phyloP scores from a whole-genome alignment of 805 yeast genomes.

The Suhomyces faveliae region DNA sequence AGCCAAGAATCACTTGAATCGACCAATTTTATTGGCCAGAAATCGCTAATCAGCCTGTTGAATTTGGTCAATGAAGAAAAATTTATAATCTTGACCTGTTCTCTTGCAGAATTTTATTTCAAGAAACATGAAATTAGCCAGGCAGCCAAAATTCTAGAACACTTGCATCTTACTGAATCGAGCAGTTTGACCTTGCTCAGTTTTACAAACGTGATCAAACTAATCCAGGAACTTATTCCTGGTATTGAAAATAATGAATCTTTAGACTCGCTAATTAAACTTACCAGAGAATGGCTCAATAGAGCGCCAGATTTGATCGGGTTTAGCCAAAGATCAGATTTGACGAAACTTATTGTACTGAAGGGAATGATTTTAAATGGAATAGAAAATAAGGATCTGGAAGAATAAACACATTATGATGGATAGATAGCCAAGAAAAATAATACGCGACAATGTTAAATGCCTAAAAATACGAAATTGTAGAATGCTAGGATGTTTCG shows the following conservation, averaged over 20 bases:
- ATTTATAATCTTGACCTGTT: constrained; percentile 29
- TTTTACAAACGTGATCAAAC: constrained; percentile 31
- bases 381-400: constrained; percentile 11
- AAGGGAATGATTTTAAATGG: constrained; percentile 36
- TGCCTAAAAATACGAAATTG: background rate
- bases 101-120: constrained; percentile 24
- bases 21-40: constrained; percentile 10
- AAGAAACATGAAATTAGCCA: constrained; percentile 17
- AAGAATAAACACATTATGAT: constrained; percentile 1
- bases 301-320: constrained; percentile 20
- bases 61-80: constrained; percentile 35
- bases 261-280: constrained; percentile 28
- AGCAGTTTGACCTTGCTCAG: constrained; percentile 28
- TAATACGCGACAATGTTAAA: background rate
- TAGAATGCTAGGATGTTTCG: background rate
- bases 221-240: constrained; percentile 17
- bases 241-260: constrained; percentile 20
- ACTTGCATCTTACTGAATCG: constrained; percentile 18
- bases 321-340: constrained; percentile 21
- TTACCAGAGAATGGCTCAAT: constrained; percentile 31
- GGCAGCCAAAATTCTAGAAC: constrained; percentile 22
- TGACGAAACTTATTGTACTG: constrained; percentile 29
- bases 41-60: constrained; percentile 28
- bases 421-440: background rate
- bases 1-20: background rate